phyloP scores from a whole-genome alignment of 345 rosid species.

The Eucalyptus viminalis region DNA sequence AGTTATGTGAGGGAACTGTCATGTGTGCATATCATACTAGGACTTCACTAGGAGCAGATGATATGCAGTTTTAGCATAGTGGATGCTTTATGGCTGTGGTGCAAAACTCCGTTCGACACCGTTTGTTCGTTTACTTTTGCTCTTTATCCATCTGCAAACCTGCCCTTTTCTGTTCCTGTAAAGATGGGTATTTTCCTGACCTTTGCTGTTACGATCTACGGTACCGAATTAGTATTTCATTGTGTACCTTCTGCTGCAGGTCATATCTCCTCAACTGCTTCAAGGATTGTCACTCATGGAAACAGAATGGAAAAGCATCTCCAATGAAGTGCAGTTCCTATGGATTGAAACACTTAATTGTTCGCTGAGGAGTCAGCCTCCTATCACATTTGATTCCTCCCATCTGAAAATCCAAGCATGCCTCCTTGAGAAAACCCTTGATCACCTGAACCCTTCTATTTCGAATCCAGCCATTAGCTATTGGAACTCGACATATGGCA shows the following conservation, averaged over 20 bases:
- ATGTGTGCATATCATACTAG: not conserved
- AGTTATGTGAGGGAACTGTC: not conserved
- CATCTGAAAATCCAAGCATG: conserved; percentile 34
- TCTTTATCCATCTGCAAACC: not conserved
- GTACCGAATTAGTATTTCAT: not conserved
- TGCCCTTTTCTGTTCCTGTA: not conserved
- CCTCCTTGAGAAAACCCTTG: conserved; percentile 31
- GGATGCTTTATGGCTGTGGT: not conserved
- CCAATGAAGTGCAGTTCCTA: conserved; percentile 11
- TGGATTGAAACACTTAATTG: conserved; percentile 31
- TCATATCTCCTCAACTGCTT: conserved; percentile 15
- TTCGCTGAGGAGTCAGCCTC: conserved; percentile 27
- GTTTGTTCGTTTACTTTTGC: not conserved
- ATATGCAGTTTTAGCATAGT: not conserved
- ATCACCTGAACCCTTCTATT: conserved; percentile 21
- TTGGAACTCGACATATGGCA: conserved; percentile 40
- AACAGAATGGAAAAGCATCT: conserved; percentile 5
- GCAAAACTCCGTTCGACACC: not conserved
- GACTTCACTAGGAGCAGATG: not conserved
- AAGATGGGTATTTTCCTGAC: not conserved
- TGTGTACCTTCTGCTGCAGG: conserved; percentile 7
- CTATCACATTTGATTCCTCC: conserved; percentile 20
- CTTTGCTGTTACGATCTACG: not conserved
- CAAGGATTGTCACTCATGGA: conserved; percentile 20
- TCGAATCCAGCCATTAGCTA: conserved; percentile 18